Evolutionary conservation across 2,329 filamentous ascomycete genomes (phyloP).

Genomic region (Pseudogymnoascus sp.): DNA sequence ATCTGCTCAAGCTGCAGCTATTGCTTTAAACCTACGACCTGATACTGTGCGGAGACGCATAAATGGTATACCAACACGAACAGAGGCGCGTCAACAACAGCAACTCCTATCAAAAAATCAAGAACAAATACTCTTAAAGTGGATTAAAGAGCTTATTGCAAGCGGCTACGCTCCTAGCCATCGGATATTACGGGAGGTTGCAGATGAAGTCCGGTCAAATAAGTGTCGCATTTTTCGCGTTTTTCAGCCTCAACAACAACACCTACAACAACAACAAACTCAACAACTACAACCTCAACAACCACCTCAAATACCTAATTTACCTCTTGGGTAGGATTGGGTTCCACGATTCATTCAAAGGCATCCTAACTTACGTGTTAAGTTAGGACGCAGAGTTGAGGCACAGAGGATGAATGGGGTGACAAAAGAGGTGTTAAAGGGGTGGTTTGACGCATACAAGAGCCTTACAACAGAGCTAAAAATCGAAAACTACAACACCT

Average conservation of each 20-base stretch:
- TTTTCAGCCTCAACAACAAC: not conserved
- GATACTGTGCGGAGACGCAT: not conserved
- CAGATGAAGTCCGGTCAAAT: not conserved
- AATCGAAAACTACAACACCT: not conserved
- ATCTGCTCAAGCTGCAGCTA: not conserved
- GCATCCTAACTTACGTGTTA: too few species aligned
- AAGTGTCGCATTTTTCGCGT: not conserved
- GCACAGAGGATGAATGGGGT: not conserved
- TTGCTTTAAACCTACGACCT: not conserved
- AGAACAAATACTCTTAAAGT: not conserved
- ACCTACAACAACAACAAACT: too few species aligned
- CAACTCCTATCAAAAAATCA: not conserved
- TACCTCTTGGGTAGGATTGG: too few species aligned
- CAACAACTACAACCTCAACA: too few species aligned
- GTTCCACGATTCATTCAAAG: too few species aligned
- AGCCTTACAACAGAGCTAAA: not conserved
- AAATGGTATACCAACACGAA: not conserved
- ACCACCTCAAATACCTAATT: too few species aligned
- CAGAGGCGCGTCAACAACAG: not conserved
- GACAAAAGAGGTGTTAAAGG: not conserved
- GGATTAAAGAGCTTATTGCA: not conserved
- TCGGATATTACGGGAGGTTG: not conserved
- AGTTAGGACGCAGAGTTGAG: too few species aligned
- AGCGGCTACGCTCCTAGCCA: constrained; percentile 1
- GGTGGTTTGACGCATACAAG: not conserved